Base-by-base conservation (phyloP, 345 rosid species). In the Kernera saxatilis region DNA sequence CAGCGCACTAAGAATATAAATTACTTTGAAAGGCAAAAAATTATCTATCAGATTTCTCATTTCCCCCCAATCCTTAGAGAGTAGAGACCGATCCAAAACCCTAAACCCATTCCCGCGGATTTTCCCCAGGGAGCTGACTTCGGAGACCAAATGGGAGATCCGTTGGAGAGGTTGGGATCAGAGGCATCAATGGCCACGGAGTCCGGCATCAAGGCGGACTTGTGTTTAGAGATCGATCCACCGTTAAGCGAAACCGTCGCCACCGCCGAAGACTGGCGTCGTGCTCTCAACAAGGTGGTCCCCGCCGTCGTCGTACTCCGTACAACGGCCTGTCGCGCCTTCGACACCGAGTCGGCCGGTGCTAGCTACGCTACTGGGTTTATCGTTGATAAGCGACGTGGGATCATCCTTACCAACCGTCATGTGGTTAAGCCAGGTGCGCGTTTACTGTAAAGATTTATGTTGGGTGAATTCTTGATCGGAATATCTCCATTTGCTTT, bases 361-460 rank as follows among this genome's bases (percentile, higher is more conserved):
- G 86, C 97, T 29, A 78, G 90, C 70, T 84, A 80, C 46, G 98
- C 97, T 55, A 91, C 98, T 2, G 98, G 98, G 5, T 93, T 93
- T 61, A 81, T 93, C 19, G 95, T 91, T 46, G 99, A 93, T 70
- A 91, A 91, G 79, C 83, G 77, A 53, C 92, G 94, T 46, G 95
- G 99, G 67, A 85, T 93, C 79, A 89, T 93, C 52, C 96, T 91
- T 79, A 91, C 98, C 68, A 93, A 93, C 76, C 97, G 98, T 45
- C 98, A 93, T 58, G 98, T 93, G 23, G 98, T 89, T 74, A 84
- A 89, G 80, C 87, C 97, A 15, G 96, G 97, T 93, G 32, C 26
- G 46, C 8, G 11, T 44, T 35, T 39, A 8, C 54, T 39, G 5
- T 10, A 1, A 39, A 39, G 8, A 36, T 14, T 25, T 10, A 5